Evolutionary conservation across 108 stramenopile species (phyloP), one percentile per base, ranked within the genome.

Genomic region (Cyclostephanos tholiformis): DNA sequence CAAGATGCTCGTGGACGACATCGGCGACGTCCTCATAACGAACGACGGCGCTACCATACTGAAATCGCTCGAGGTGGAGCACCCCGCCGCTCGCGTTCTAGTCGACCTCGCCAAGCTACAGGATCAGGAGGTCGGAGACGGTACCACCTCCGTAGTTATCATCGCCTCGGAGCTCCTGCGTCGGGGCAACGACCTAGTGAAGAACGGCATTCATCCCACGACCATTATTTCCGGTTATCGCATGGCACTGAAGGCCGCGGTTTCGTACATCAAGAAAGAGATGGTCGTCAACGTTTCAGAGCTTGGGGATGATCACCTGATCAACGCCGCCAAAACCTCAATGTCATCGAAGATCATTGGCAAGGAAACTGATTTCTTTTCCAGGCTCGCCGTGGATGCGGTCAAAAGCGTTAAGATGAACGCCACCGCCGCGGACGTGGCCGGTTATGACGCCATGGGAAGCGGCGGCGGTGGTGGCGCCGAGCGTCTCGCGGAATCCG

Each of bases 11-110:
- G 99, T 98, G 52, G 97, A 98, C 71, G 95, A 96, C 66, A 95
- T 98, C 48, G 99, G 99, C 27, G 99, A 99, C 82, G 98, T 99
- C 30, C 96, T 96, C 43, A 99, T 99, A 68, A 99, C 99, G 57
- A 99, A 99, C 72, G 99, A 99, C 72, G 99, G 99, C 0, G 99
- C 99, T 11, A 99, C 99, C 25, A 99, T 99, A 69, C 78, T 99
- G 66, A 87, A 96, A 76, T 97, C 95, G 59, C 83, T 99, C 32
- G 97, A 98, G 60, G 98, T 99, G 36, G 98, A 99, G 75, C 99
- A 99, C 79, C 99, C 99, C 51, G 99, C 98, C 8, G 99, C 97
- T n/a, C 96, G 98, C 62, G 93, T 99, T 7, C 74, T 99, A 43
- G 99, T 99, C 17, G 99, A 99, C 82, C 82, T 99, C 55, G 98